A percentile compares a stretch with the other conserved stretches of the same genome.
phyloP scores from a whole-genome alignment of 2,329 filamentous ascomycete genomes.

The Gliomastix tumulicola region DNA sequence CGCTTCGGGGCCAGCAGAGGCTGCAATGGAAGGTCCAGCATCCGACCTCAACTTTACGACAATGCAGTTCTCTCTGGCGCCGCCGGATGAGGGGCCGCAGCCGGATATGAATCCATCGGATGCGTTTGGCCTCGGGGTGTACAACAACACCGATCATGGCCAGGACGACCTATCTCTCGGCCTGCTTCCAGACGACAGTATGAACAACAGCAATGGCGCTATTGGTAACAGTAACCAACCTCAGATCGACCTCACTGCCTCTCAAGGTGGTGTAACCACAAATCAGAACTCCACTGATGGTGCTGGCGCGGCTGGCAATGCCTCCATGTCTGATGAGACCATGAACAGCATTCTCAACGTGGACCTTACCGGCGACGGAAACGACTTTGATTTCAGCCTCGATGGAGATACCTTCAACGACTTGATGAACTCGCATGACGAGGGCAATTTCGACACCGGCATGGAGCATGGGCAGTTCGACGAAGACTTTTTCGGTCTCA shows the following conservation, averaged over 20 bases:
- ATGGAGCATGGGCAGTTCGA: constrained; percentile 41
- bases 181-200: no score
- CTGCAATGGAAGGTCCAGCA: constrained; percentile 11
- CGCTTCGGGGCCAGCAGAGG: constrained; percentile 2
- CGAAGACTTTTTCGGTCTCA: constrained; percentile 35
- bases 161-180: no score
- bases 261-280: constrained; percentile 11
- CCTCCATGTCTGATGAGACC: constrained; percentile 4
- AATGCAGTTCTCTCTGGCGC: constrained; percentile 48
- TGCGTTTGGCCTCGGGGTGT: no score
- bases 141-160: no score
- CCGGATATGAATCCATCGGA: no score
- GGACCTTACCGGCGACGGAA: constrained; percentile 28
- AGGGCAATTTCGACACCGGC: constrained; percentile 27
- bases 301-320: not conserved
- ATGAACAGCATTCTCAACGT: constrained; percentile 14
- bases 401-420: constrained; percentile 40
- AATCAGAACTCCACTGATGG: constrained; percentile 4
- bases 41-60: constrained; percentile 46
- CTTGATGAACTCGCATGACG: constrained; percentile 35
- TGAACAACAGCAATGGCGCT: no score
- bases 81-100: constrained; percentile 21
- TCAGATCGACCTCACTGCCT: no score
- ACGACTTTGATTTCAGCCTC: constrained; percentile 23
- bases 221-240: no score